A percentile compares a stretch with the other conserved stretches of the same genome.
These are phyloP conservation scores for Rhynchospora pubera DNA, from an alignment of 176 grass and related monocot species.

Conservation along the genomic window DNA sequence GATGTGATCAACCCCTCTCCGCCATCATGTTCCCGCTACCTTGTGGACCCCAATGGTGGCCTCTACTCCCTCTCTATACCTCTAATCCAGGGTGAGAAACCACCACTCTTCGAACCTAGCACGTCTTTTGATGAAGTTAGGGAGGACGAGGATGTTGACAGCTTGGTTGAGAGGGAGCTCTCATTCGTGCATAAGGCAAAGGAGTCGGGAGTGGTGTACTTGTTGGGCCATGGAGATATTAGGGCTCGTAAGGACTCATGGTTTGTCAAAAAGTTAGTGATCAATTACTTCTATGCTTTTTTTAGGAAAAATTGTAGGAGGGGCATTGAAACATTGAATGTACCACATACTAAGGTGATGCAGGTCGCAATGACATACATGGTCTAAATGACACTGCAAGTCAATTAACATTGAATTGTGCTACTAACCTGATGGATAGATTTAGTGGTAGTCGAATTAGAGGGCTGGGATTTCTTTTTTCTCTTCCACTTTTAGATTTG, in stretches of 20 bases:
- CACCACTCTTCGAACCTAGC: conserved; percentile 40
- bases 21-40: conserved; percentile 34
- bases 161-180: conserved; percentile 61
- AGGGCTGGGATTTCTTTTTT: neutral
- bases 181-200: conserved; percentile 80
- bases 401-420: neutral
- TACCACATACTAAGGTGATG: conserved; percentile 81
- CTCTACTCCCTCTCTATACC: conserved; percentile 61
- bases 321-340: conserved; percentile 55
- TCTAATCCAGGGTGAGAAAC: conserved; percentile 30
- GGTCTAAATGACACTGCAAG: conserved; percentile 36
- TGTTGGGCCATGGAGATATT: conserved; percentile 79
- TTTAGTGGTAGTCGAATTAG: neutral
- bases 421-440: conserved; percentile 4
- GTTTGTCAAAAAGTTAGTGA: conserved; percentile 91
- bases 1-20: conserved; percentile 43
- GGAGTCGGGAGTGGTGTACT: conserved; percentile 78
- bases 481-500: neutral
- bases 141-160: conserved; percentile 30
- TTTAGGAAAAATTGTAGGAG: conserved; percentile 91
- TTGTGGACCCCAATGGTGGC: conserved; percentile 67
- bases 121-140: conserved; percentile 40
- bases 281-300: conserved; percentile 94
- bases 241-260: conserved; percentile 87
- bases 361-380: conserved; percentile 98